Conservation (phyloP, 257 asterid genomes). For the Scutellaria minor region DNA sequence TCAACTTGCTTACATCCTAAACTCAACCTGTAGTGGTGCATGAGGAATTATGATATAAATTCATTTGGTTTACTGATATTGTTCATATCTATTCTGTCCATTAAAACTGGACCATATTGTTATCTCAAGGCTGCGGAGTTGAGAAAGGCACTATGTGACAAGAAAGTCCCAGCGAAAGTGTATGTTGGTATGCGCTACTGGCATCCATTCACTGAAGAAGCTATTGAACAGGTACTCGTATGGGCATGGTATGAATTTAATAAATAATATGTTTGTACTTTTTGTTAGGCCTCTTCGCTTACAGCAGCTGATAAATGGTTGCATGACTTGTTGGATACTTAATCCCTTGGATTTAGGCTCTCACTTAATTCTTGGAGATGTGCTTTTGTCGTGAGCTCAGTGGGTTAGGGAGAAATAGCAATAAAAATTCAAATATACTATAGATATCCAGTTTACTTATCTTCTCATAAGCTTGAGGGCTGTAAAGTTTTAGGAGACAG, state of each 20-base stretch:
- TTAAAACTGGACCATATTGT: conserved; percentile 37
- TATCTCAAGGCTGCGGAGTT: conserved; percentile 83
- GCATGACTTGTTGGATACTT: not conserved
- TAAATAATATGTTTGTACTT: conserved; percentile 15
- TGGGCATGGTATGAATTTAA: conserved; percentile 18
- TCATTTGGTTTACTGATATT: conserved; percentile 15
- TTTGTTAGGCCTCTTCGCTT: conserved; percentile 15
- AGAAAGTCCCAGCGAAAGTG: conserved; percentile 89
- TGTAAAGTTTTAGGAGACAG: not conserved
- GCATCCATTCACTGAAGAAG: conserved; percentile 99
- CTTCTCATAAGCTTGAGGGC: conserved; percentile 6
- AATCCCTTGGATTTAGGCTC: conserved; percentile 5
- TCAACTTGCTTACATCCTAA: conserved; percentile 26
- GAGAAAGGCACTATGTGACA: conserved; percentile 71
- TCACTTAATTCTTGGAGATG: conserved; percentile 26
- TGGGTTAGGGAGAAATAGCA: not conserved
- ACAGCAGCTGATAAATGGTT: conserved; percentile 12
- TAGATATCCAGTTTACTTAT: not conserved
- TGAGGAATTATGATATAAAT: not conserved
- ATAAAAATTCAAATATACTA: not conserved
- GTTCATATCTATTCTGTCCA: conserved; percentile 23
- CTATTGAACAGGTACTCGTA: conserved; percentile 79
- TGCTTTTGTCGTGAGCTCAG: conserved; percentile 17
- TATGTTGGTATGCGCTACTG: conserved; percentile 99
- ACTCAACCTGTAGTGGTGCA: conserved; percentile 17